Conservation (phyloP, 2,329 filamentous ascomycete genomes). For the Lasiodiplodia gonubiensis region DNA sequence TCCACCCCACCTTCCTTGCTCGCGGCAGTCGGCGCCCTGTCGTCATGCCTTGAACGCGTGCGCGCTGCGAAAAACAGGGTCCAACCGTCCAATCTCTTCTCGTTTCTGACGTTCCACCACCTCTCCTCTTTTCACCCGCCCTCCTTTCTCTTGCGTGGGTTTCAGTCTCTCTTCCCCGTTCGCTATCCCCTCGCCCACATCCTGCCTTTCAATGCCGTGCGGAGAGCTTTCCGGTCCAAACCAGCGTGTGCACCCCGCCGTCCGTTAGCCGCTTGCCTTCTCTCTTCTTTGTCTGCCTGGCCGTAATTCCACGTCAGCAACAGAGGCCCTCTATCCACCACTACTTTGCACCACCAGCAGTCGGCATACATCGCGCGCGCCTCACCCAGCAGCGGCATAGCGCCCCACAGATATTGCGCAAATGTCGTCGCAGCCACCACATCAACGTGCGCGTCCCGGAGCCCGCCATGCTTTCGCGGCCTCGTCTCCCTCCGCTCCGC, state of each 20-base stretch:
- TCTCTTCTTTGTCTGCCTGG: not conserved
- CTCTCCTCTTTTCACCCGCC: not conserved
- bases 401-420: not conserved
- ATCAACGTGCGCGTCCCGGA: conserved; percentile 20
- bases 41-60: conserved; percentile 26
- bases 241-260: not conserved
- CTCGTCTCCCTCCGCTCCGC: conserved; percentile 27
- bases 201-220: conserved; percentile 7
- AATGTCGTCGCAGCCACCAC: conserved; percentile 11
- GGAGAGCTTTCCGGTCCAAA: not conserved
- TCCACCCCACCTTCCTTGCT: conserved; percentile 25
- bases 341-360: not conserved
- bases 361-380: not conserved
- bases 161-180: not conserved
- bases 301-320: not conserved
- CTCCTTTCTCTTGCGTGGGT: not conserved
- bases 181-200: not conserved
- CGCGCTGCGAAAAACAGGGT: conserved; percentile 9
- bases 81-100: not conserved
- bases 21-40: conserved; percentile 16
- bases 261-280: conserved; percentile 1
- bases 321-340: not conserved
- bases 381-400: not conserved
- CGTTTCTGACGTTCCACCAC: not conserved
- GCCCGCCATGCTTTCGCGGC: conserved; percentile 21